Percentiles rank a stretch among this genome's conserved stretches.
Evolutionary conservation across 441 rosid species (phyloP).

Genomic region (Adansonia gregorii): DNA sequence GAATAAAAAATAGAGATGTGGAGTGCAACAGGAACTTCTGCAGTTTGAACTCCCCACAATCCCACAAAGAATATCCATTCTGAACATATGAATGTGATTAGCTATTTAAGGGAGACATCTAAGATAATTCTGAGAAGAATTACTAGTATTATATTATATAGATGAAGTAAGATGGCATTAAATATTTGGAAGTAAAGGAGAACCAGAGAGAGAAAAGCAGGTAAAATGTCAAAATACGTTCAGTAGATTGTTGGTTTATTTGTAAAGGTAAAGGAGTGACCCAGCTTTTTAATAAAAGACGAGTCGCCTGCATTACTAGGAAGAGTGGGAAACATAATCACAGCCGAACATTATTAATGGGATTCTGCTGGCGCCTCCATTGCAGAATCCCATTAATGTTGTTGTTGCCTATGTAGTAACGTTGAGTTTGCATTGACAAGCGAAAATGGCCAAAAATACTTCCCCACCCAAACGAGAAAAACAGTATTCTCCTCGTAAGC

Average conservation of each 20-base stretch:
- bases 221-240: not conserved
- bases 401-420: not conserved
- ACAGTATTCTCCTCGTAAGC: not conserved
- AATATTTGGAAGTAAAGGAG: not conserved
- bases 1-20: not conserved
- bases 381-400: not conserved
- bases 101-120: not conserved
- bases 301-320: not conserved
- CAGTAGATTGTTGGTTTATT: not conserved
- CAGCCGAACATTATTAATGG: not conserved
- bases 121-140: not conserved
- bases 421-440: no score
- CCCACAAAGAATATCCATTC: not conserved
- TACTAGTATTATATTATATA: not conserved
- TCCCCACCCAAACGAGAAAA: no score
- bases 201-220: not conserved
- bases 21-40: not conserved
- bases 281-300: not conserved
- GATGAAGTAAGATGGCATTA: not conserved
- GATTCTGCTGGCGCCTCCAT: not conserved
- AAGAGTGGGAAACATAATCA: not conserved
- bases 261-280: not conserved
- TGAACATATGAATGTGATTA: not conserved
- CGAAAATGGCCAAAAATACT: no score
- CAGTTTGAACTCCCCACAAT: not conserved